Evolutionary conservation across 2,329 filamentous ascomycete genomes (phyloP).

Genomic region (Penicillium corylophilum): DNA sequence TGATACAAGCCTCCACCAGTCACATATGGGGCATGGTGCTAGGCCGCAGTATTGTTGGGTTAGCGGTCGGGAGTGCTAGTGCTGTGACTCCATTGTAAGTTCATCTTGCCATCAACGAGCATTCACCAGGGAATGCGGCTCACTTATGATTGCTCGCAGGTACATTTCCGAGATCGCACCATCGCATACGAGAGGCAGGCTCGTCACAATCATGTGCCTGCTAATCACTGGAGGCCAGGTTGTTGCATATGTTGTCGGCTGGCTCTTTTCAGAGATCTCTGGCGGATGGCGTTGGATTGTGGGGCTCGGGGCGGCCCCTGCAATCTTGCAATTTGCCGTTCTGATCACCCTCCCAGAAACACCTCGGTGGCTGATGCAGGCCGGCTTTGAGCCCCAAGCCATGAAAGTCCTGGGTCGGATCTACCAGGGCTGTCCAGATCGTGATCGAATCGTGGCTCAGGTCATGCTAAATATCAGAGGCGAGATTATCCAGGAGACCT

Average conservation of each 20-base stretch:
- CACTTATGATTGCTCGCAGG: conserved; percentile 24
- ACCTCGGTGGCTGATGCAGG: conserved; percentile 79
- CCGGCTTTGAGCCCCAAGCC: conserved; percentile 62
- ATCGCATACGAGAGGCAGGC: conserved; percentile 68
- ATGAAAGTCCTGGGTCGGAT: conserved; percentile 64
- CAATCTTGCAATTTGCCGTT: conserved; percentile 66
- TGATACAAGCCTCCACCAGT: conserved; percentile 43
- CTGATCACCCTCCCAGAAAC: conserved; percentile 80
- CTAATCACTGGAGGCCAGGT: conserved; percentile 89
- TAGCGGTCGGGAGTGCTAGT: conserved; percentile 54
- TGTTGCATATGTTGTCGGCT: conserved; percentile 81
- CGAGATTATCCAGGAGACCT: conserved; percentile 70
- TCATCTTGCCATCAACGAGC: background rate
- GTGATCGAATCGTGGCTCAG: conserved; percentile 52
- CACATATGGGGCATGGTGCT: conserved; percentile 48
- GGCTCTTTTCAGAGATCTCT: conserved; percentile 62
- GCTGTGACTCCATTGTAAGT: conserved; percentile 73
- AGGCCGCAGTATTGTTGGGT: conserved; percentile 48
- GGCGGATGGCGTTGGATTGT: conserved; percentile 91
- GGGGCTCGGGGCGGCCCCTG: conserved; percentile 76
- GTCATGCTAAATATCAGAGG: conserved; percentile 69
- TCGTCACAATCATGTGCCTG: conserved; percentile 78
- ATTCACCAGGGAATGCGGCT: background rate
- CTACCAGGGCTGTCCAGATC: conserved; percentile 52
- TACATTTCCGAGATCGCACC: conserved; percentile 88